phyloP scores from a whole-genome alignment of 257 asterid species.

The Nicotiana otophora region DNA sequence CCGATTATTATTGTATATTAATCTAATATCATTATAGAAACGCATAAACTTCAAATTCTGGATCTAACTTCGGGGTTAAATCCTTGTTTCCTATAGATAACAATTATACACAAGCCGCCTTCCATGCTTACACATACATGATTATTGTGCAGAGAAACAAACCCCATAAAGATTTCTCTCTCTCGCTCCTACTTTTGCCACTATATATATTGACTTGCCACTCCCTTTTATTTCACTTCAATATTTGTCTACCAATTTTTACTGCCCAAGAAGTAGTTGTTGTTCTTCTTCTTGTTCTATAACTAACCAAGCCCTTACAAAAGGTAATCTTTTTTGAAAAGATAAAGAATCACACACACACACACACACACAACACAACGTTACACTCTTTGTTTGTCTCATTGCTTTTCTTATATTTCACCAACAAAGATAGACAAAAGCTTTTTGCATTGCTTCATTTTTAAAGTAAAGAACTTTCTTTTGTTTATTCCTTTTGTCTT shows the following conservation, averaged over 20 bases:
- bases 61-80: not conserved
- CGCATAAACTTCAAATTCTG: not conserved
- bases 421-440: constrained; percentile 32
- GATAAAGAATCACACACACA: constrained; percentile 1
- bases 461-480: constrained; percentile 16
- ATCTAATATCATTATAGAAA: not conserved
- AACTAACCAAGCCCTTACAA: constrained; percentile 26
- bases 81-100: constrained; percentile 26
- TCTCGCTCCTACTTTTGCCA: constrained; percentile 29
- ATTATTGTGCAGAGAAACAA: constrained; percentile 38
- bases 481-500: constrained; percentile 17
- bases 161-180: constrained; percentile 14
- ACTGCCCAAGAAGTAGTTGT: constrained; percentile 12
- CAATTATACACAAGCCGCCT: constrained; percentile 33
- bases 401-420: constrained; percentile 27
- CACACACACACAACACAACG: not conserved
- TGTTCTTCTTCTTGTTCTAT: constrained; percentile 19
- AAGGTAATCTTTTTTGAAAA: constrained; percentile 63
- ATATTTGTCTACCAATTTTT: not conserved
- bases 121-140: constrained; percentile 73
- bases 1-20: too few relatives aligned
- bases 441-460: constrained; percentile 9
- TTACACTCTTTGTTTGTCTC: not conserved
- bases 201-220: constrained; percentile 45
- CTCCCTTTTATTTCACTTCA: constrained; percentile 10